These are phyloP conservation scores for Psilocybe cubensis DNA, from an alignment of 768 basidiomycete genomes.

Conservation along the genomic window DNA sequence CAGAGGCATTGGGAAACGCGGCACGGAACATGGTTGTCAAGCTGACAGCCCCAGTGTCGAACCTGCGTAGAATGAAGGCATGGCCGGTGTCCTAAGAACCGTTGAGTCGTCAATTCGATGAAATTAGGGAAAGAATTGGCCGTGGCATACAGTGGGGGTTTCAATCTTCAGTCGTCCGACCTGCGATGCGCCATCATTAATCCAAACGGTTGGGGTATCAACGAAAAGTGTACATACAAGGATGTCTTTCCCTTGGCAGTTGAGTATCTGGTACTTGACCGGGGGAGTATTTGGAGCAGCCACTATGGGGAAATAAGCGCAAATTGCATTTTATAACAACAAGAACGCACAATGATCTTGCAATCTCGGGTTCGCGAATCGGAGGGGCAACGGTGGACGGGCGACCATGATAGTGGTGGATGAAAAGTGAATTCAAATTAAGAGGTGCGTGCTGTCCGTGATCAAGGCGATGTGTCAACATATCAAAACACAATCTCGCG, in stretches of 20 bases:
- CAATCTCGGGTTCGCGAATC: constrained; percentile 54
- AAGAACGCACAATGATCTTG: constrained; percentile 41
- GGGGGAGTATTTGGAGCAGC: constrained; percentile 51
- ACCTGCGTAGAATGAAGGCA: constrained; percentile 93
- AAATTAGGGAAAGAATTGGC: constrained; percentile 6
- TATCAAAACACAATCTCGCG: constrained; percentile 15
- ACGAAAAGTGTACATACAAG: constrained; percentile 56
- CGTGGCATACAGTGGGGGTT: constrained; percentile 68
- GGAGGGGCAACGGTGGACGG: constrained; percentile 56
- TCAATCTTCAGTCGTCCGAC: constrained; percentile 88
- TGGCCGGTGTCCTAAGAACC: constrained; percentile 67
- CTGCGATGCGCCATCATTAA: constrained; percentile 35
- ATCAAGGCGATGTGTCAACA: constrained; percentile 35
- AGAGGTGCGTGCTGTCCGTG: constrained; percentile 22
- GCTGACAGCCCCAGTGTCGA: constrained; percentile 90
- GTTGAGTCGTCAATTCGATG: constrained; percentile 19
- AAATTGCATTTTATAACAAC: not conserved
- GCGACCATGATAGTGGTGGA: constrained; percentile 35
- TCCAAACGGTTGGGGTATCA: constrained; percentile 1
- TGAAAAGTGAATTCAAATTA: constrained; percentile 18
- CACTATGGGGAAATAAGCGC: constrained; percentile 31
- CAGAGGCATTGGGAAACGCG: constrained; percentile 82
- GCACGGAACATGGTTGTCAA: constrained; percentile 97
- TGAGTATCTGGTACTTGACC: constrained; percentile 92
- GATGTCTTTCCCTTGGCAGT: constrained; percentile 85